These are phyloP conservation scores for Dacryopinax spathularia DNA, from an alignment of 768 basidiomycete species.

Conservation along the genomic window DNA sequence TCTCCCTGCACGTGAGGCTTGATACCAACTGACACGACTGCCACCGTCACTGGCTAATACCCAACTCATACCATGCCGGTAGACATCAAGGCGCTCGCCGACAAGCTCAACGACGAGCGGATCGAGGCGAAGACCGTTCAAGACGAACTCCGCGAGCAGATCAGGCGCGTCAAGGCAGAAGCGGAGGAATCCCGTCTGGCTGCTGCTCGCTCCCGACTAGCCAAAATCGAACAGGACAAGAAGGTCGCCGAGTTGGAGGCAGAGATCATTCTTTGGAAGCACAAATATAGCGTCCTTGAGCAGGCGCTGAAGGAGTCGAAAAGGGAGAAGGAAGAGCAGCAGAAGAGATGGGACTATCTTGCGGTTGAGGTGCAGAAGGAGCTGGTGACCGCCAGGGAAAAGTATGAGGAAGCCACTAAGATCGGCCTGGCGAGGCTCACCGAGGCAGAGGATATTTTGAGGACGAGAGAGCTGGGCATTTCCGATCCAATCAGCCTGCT, in stretches of 20 bases:
- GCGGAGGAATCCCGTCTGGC: slow-evolving; percentile 1
- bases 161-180: neutral
- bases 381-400: neutral
- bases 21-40: neutral
- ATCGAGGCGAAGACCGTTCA: neutral
- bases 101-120: neutral
- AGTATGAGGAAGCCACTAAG: neutral
- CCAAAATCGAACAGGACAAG: slow-evolving; percentile 1
- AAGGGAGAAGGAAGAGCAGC: neutral
- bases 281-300: neutral
- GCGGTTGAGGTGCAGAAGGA: neutral
- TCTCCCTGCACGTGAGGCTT: neutral
- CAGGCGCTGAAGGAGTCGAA: neutral
- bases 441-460: neutral
- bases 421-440: neutral
- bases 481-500: neutral
- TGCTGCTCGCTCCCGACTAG: slow-evolving; percentile 1
- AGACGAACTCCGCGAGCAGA: neutral
- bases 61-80: neutral
- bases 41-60: no score
- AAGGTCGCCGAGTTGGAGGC: neutral
- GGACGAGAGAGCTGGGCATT: neutral
- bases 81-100: neutral
- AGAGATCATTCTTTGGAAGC: neutral
- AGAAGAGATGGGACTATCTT: neutral